Base-by-base conservation (phyloP, 306 rosid species). In the Geum urbanum region DNA sequence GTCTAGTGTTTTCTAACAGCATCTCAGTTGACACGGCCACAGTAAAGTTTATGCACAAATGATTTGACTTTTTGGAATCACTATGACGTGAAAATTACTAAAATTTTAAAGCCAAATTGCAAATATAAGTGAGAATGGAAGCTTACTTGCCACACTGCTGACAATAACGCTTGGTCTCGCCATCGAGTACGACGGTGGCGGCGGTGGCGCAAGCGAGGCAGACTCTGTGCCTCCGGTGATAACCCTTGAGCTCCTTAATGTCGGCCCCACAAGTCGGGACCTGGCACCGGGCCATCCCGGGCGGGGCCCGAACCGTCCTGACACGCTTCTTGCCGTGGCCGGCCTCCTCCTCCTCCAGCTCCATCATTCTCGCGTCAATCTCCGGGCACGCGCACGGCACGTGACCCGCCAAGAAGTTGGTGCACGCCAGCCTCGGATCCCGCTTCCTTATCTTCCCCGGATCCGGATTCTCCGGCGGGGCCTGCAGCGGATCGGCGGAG, bases 121-220 rank as follows among this genome's bases (percentile, higher is more conserved):
- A 3, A 11, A 1, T 44, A 19, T 18, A 9, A 68, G 41, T 53
- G 39, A 19, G 37, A 32, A 32, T 32, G 2, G 37, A 1, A 60
- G 48, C 92, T 82, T 74, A 95, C 99, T 95, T 95, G 66, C 99
- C 99, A 69, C 99, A 95, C 91, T 95, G 99, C 70, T 95, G 99
- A 61, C 99, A 95, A 74, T 91, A 95, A 73, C 99, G 83, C 79
- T 84, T 91, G 7, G 76, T 16, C 53, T 89, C 91, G 13, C 91
- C 95, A 32, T 87, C 74, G 56, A 95, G 69, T 32, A 72, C 2
- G 11, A 95, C 99, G 4, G 86, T 79, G 7, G 75, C 4, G 15
- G 97, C 95, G 69, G 84, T 86, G 0, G 99, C 99, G 60, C 99
- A 95, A 3, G 81, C 87, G 39, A 95, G 79, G 70, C 99, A 95